These are phyloP conservation scores for Chaetomium strumarium DNA, from an alignment of 2,329 filamentous ascomycete species.

Conservation along the genomic window DNA sequence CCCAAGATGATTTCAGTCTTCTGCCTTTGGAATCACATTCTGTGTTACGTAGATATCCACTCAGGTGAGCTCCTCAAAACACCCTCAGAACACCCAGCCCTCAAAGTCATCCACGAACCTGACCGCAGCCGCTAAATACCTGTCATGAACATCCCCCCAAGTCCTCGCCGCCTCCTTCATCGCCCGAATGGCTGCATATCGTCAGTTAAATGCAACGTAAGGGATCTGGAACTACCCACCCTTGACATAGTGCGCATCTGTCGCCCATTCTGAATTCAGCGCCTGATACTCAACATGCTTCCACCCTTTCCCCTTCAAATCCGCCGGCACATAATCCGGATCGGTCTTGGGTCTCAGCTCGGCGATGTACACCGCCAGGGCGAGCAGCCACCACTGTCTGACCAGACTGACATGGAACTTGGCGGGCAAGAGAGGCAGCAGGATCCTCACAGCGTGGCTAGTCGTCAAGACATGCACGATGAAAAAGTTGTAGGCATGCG, in stretches of 20 bases:
- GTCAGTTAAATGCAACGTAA: not conserved
- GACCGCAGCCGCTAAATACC: constrained; percentile 62
- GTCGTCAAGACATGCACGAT: constrained; percentile 76
- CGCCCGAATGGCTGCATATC: constrained; percentile 55
- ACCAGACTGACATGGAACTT: constrained; percentile 69
- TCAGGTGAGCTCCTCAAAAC: not conserved
- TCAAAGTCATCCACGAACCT: constrained; percentile 68
- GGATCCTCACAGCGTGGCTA: constrained; percentile 79
- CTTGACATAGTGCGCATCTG: constrained; percentile 82
- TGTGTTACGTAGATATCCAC: not conserved
- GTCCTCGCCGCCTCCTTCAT: constrained; percentile 69
- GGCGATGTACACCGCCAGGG: constrained; percentile 69
- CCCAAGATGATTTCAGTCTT: too few relatives aligned
- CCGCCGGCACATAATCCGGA: constrained; percentile 55
- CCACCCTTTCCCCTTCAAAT: constrained; percentile 67
- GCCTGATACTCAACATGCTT: constrained; percentile 67
- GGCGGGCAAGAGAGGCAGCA: constrained; percentile 70
- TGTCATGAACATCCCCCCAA: constrained; percentile 64
- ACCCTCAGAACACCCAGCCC: constrained; percentile 49
- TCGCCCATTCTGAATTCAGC: constrained; percentile 58
- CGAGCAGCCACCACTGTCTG: constrained; percentile 84
- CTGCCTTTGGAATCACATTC: not conserved
- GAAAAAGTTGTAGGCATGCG: constrained; percentile 74
- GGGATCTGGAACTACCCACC: constrained; percentile 38
- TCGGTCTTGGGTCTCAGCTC: constrained; percentile 68